Percentiles rank a stretch among this genome's conserved stretches.
Evolutionary conservation across 768 basidiomycete species (phyloP).

Genomic region (Tulasnella sp.): DNA sequence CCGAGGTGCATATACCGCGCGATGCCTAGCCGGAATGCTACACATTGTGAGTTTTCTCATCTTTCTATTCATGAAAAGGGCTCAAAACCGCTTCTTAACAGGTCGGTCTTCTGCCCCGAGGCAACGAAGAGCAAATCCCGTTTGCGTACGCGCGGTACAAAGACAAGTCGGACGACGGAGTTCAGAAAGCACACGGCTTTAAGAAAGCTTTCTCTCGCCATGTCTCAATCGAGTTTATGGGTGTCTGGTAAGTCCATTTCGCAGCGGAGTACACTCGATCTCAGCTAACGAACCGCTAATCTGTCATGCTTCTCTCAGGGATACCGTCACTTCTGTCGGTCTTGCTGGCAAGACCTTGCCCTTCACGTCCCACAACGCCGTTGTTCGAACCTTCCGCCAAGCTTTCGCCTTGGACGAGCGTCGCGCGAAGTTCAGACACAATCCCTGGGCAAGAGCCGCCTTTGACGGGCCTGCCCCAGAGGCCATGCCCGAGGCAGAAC

Average conservation of each 20-base stretch:
- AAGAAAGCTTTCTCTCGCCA: slow-evolving; percentile 18
- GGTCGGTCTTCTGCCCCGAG: neutral
- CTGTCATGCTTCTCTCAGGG: slow-evolving; percentile 3
- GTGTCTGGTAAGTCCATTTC: slow-evolving; percentile 14
- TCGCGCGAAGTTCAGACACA: slow-evolving; percentile 2
- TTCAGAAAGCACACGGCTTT: slow-evolving; percentile 15
- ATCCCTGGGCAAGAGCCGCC: neutral
- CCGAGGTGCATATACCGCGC: slow-evolving; percentile 10
- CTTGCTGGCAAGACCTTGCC: slow-evolving; percentile 16
- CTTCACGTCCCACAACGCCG: slow-evolving; percentile 15
- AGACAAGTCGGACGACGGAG: neutral
- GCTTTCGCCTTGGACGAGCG: slow-evolving; percentile 13
- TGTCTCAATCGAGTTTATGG: slow-evolving; percentile 19
- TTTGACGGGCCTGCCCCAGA: neutral
- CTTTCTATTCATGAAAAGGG: neutral
- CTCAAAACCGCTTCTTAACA: neutral
- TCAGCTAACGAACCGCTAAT: neutral
- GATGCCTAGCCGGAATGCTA: slow-evolving; percentile 13
- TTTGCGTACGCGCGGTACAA: slow-evolving; percentile 2
- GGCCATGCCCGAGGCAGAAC: neutral
- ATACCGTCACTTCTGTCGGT: slow-evolving; percentile 20
- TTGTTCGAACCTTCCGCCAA: slow-evolving; percentile 18
- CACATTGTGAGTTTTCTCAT: neutral
- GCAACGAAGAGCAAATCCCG: neutral
- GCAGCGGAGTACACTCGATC: no score